Conservation (phyloP, 495 filamentous ascomycete species). For the Clavariopsis aquatica region DNA sequence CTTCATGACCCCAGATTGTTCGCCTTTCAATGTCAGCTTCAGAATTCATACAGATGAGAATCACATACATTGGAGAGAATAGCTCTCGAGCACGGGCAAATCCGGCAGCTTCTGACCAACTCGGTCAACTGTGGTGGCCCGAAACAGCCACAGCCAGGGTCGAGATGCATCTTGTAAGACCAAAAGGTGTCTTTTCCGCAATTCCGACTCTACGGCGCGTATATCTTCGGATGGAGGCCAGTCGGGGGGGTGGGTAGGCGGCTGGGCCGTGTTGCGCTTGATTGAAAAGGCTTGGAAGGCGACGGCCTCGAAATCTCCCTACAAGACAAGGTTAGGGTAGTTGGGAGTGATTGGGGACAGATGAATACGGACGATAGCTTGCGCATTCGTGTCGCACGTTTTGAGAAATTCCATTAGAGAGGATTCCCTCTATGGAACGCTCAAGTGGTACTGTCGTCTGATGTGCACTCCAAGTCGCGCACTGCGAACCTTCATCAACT, state of each 20-base stretch:
- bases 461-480: slow-evolving; percentile 34
- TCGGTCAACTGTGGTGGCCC: slow-evolving; percentile 21
- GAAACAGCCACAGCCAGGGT: slow-evolving; percentile 35
- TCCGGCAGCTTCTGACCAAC: slow-evolving; percentile 21
- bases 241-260: slow-evolving; percentile 1
- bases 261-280: slow-evolving; percentile 10
- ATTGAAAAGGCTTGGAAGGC: slow-evolving; percentile 38
- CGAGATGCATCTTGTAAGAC: slow-evolving; percentile 29
- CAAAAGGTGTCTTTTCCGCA: slow-evolving; percentile 27
- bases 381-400: slow-evolving; percentile 43
- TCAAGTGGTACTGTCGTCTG: slow-evolving; percentile 39
- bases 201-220: slow-evolving; percentile 25
- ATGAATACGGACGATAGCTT: slow-evolving; percentile 32
- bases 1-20: slow-evolving; percentile 34
- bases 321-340: slow-evolving; percentile 5
- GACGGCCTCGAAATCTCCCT: slow-evolving; percentile 40
- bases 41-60: not conserved
- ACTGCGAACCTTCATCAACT: slow-evolving; percentile 40
- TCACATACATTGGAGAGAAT: slow-evolving; percentile 22
- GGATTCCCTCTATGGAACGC: slow-evolving; percentile 41
- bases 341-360: not conserved
- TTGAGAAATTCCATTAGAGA: slow-evolving; percentile 46
- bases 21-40: slow-evolving; percentile 9
- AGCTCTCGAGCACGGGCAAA: slow-evolving; percentile 27
- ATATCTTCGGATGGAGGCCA: slow-evolving; percentile 16